Percentiles rank a stretch among this genome's conserved stretches.
These are phyloP conservation scores for Chaetomium cochliodes DNA, from an alignment of 495 filamentous ascomycete species.

Conservation along the genomic window DNA sequence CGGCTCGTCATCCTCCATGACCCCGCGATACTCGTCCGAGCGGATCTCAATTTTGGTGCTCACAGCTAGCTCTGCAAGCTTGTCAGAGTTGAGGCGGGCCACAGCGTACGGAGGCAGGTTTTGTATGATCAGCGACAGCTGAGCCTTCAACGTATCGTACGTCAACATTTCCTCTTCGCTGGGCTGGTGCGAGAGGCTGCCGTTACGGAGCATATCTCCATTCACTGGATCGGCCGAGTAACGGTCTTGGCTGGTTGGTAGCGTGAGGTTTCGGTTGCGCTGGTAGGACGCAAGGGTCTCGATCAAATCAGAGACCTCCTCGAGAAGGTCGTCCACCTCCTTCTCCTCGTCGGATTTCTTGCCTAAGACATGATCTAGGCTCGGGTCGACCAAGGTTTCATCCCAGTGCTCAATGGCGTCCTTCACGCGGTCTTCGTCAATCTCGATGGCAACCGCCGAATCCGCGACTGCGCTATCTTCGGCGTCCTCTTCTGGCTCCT, in stretches of 20 bases:
- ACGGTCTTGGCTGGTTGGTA: conserved; percentile 52
- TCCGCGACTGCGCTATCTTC: conserved; percentile 31
- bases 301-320: conserved; percentile 77
- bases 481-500: conserved; percentile 41
- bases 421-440: conserved; percentile 50
- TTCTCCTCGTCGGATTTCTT: conserved; percentile 55
- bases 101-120: conserved; percentile 82
- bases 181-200: conserved; percentile 48
- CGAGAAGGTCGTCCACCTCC: conserved; percentile 69
- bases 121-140: conserved; percentile 68
- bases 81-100: conserved; percentile 80
- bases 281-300: conserved; percentile 86
- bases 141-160: conserved; percentile 72
- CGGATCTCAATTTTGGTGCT: conserved; percentile 77
- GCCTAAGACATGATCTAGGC: conserved; percentile 50
- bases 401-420: conserved; percentile 51
- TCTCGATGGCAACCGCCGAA: conserved; percentile 32
- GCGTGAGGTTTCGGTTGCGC: conserved; percentile 69
- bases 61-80: conserved; percentile 75
- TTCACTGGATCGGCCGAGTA: conserved; percentile 50
- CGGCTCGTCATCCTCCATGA: conserved; percentile 82
- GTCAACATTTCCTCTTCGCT: conserved; percentile 65
- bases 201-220: conserved; percentile 53
- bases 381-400: conserved; percentile 50
- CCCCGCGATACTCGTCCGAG: conserved; percentile 68